These are phyloP conservation scores for Mayamaea pseudoterrestris DNA, from an alignment of 108 stramenopile genomes.

Conservation along the genomic window DNA sequence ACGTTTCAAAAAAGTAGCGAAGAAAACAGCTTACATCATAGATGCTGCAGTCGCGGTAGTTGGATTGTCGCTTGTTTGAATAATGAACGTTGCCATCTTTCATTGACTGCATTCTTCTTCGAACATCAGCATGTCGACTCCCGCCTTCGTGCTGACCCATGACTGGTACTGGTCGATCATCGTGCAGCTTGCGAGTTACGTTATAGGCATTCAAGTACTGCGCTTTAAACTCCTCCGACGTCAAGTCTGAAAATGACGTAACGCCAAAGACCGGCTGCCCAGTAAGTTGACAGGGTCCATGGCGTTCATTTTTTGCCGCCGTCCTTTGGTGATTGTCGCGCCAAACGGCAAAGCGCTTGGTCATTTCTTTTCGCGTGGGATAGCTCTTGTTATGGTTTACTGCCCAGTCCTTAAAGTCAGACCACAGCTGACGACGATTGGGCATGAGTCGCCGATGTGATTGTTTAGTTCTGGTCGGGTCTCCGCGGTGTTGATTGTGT, in stretches of 20 bases:
- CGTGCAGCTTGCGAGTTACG: not conserved
- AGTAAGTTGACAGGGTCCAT: slow-evolving; percentile 71
- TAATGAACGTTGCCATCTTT: not conserved
- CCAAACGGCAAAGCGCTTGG: slow-evolving; percentile 70
- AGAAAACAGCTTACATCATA: slow-evolving; percentile 64
- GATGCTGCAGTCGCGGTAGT: slow-evolving; percentile 29
- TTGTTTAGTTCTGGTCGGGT: no score
- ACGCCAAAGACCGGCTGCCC: slow-evolving; percentile 71
- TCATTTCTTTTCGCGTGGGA: slow-evolving; percentile 45
- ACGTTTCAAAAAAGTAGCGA: slow-evolving; percentile 33
- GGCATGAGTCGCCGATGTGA: not conserved
- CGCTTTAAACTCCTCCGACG: slow-evolving; percentile 58
- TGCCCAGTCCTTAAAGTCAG: slow-evolving; percentile 72
- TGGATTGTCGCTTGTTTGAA: no score
- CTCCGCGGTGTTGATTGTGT: no score
- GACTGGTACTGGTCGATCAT: slow-evolving; percentile 4
- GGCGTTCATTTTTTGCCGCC: slow-evolving; percentile 47
- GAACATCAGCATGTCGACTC: slow-evolving; percentile 14
- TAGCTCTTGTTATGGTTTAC: slow-evolving; percentile 45
- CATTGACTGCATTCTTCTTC: slow-evolving; percentile 12
- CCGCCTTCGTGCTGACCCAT: slow-evolving; percentile 5
- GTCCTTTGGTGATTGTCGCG: slow-evolving; percentile 64
- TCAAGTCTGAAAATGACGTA: slow-evolving; percentile 63
- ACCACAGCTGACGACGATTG: slow-evolving; percentile 10
- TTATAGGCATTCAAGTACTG: slow-evolving; percentile 67